Evolutionary conservation across 2,329 filamentous ascomycete genomes (phyloP), one percentile per base, ranked within the genome.

Genomic region (Trichoderma polysporum): DNA sequence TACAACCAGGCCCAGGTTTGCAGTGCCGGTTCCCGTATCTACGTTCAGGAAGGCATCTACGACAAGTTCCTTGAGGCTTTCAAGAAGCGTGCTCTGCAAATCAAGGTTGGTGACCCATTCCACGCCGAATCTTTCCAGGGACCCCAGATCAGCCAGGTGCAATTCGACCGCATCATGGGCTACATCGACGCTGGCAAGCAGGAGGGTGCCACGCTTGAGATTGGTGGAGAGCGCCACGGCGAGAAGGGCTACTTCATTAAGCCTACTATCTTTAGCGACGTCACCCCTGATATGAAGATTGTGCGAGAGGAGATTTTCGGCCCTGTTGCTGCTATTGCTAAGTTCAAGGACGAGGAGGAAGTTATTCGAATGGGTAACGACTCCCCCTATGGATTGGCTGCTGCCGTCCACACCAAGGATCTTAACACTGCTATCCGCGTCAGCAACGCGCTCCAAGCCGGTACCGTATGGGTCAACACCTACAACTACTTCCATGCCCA

Each of bases 301-400:
- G 89, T 93, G 82, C 87, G 92, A 79, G 92, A 96, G 82, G 93
- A 97, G 83, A 95, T 97, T 78, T 97, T 97, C 78, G 93, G 93
- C 71, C 93, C 93, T 68, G 93, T 97, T 70, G 91, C 89, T 82
- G 86, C 90, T 74, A 90, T 97, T 73, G 86, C 90, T 82, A 96
- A 94, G 84, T 96, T 97, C 86, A 90, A 90, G 83, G 88, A 85
- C 72, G 90, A 92, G 82, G 90, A 90, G 45, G 93, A 97, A 66
- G 91, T 88, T 70, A 88, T 97, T 79, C 81, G 84, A 71, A 80
- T 91, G 62, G 91, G 86, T 71, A 95, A 97, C 85, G 83, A 88
- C 81, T 90, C 87, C 75, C 87, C 81, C 71, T 97, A 94, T 82
- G 93, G 93, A 75, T 87, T 97, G 52, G 92, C 92, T 68, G 90